Evolutionary conservation across 2,329 filamentous ascomycete genomes (phyloP).

Genomic region (Ceratocystis variospora): DNA sequence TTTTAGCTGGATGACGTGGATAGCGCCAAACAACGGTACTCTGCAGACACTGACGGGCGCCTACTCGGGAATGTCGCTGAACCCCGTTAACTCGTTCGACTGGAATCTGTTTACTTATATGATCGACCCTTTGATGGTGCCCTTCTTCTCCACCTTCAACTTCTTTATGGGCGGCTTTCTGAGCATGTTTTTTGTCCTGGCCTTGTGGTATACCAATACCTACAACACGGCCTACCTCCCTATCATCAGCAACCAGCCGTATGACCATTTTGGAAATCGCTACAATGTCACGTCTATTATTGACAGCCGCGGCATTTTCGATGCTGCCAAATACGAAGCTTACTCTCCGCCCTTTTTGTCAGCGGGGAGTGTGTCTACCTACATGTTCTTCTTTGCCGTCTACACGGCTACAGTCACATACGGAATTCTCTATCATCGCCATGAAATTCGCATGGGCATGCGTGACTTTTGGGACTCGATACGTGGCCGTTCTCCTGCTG

Average conservation of each 20-base stretch:
- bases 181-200: conserved; percentile 41
- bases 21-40: conserved; percentile 31
- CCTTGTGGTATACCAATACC: conserved; percentile 44
- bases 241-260: conserved; percentile 39
- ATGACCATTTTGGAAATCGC: conserved; percentile 34
- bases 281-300: conserved; percentile 36
- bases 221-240: conserved; percentile 44
- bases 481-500: conserved; percentile 24
- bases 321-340: conserved; percentile 32
- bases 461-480: conserved; percentile 35
- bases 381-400: conserved; percentile 42
- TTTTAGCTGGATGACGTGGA: conserved; percentile 44
- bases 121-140: conserved; percentile 33
- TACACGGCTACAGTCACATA: conserved; percentile 40
- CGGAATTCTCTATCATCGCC: conserved; percentile 37
- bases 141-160: conserved; percentile 48
- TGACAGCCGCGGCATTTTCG: conserved; percentile 33
- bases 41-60: conserved; percentile 29
- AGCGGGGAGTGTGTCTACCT: conserved; percentile 37
- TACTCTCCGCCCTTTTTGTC: conserved; percentile 41
- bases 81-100: conserved; percentile 31
- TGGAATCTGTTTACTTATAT: conserved; percentile 29
- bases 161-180: conserved; percentile 44
- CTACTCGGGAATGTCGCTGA: conserved; percentile 29
- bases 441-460: conserved; percentile 38